Conservation (phyloP, 805 yeast species). For the Saccharomyces eubayanus region DNA sequence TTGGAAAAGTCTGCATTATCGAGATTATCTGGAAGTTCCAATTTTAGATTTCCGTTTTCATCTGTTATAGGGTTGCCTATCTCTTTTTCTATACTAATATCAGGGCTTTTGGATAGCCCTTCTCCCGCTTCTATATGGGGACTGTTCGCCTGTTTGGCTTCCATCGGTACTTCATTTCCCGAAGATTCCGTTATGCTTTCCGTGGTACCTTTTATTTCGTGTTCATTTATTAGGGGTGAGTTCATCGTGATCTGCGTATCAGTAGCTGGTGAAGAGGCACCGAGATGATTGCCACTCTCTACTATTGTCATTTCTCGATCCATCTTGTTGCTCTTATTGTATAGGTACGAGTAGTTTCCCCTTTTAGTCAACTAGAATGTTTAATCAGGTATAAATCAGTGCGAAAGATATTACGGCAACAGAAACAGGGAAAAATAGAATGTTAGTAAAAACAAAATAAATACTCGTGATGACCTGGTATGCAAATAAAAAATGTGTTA, state of each 20-base stretch:
- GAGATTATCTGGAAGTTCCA: constrained; percentile 20
- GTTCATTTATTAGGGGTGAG: background rate
- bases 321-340: background rate
- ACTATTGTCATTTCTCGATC: background rate
- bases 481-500: background rate
- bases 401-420: background rate
- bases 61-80: background rate
- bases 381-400: background rate
- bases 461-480: background rate
- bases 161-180: background rate
- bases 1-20: constrained; percentile 28
- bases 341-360: background rate
- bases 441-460: background rate
- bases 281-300: background rate
- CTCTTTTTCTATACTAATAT: background rate
- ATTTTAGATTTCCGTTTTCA: constrained; percentile 12
- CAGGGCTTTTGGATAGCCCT: background rate
- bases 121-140: background rate
- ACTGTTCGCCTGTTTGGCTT: background rate
- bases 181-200: background rate
- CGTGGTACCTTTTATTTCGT: background rate
- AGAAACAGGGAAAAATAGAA: background rate
- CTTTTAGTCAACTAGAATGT: background rate
- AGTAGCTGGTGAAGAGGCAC: background rate
- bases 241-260: background rate